A percentile compares a stretch with the other conserved stretches of the same genome.
phyloP scores from a whole-genome alignment of 2,329 filamentous ascomycete genomes.

The Xenosphaeropsis pyriputrescens region DNA sequence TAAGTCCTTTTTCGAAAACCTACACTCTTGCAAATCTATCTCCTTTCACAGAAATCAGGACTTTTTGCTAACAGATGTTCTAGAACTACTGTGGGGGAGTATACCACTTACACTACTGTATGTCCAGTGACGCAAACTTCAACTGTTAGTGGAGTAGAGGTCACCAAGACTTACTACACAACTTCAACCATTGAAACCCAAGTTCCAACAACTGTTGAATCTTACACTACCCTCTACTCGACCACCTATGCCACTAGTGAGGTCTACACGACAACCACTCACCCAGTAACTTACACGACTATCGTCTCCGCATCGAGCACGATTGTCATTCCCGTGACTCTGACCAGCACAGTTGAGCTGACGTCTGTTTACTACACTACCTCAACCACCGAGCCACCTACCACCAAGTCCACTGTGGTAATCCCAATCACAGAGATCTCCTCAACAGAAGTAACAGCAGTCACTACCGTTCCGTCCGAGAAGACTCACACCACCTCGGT shows the following conservation, averaged over 20 bases:
- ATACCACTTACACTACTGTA: conserved; percentile 3
- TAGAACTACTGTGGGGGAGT: conserved; percentile 2
- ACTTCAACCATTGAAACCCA: conserved; percentile 6
- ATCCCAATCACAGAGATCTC: conserved; percentile 10
- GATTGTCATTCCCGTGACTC: conserved; percentile 26
- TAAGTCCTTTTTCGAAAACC: neutral
- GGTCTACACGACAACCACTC: conserved; percentile 24
- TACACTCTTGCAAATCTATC: too few species aligned
- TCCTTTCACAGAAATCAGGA: too few species aligned
- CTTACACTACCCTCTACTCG: conserved; percentile 20
- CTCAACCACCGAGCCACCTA: conserved; percentile 9
- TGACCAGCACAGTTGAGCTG: conserved; percentile 25
- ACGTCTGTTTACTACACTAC: conserved; percentile 17
- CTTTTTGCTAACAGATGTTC: too few species aligned
- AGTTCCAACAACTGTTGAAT: conserved; percentile 12
- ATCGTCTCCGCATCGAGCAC: conserved; percentile 27
- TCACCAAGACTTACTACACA: conserved; percentile 1
- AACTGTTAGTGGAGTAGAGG: conserved; percentile 1
- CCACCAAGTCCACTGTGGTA: conserved; percentile 10
- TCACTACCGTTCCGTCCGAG: conserved; percentile 11
- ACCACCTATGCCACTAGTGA: conserved; percentile 21
- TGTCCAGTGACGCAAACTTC: conserved; percentile 2
- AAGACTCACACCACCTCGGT: conserved; percentile 7
- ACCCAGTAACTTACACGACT: conserved; percentile 23
- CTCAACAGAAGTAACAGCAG: conserved; percentile 6